Evolutionary conservation across 116 monocot genomes (phyloP), one percentile per base, ranked within the genome.

Genomic region (Papilionanthe hybrid): DNA sequence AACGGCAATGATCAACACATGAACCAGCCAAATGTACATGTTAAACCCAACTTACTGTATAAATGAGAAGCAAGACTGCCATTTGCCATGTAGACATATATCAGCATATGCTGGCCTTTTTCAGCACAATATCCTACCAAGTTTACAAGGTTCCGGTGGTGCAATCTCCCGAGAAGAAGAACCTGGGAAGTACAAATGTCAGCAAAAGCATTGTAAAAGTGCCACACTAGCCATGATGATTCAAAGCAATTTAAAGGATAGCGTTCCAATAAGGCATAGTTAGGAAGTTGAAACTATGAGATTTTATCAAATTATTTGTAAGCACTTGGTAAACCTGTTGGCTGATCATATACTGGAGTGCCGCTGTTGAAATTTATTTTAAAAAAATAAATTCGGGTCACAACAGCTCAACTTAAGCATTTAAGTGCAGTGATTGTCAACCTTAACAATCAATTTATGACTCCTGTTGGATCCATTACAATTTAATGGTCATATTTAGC

Each of bases 131-230:
- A 98, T 42, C 98, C 98, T 19, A 94, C 90, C 87, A 98, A 91
- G 85, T 98, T 98, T n/a, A 98, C 98, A 76, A 98, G 93, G 78
- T 98, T 98, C 72, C 93, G 82, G 58, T 98, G 98, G 84, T 98
- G 98, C 80, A 98, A 90, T 79, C 98, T 92, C 55, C 98, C 98
- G 77, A 98, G 88, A 86, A 98, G 98, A 72, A 91, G 73, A 71
- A 98, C 98, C 98, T 98, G 80, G 71, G 82, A 82, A 75, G 44
- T 75, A 49, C 1, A 75, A 75, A 25, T 75, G n/a, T 49, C 41
- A 73, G 18, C 72, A 9, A 50, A 50, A 50, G 50, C 15, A 69
- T 20, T 43, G 72, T 19, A 72, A 9, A 15, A 4, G 32, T 43
- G 2, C 50, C 23, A 75, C 5, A 72, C 44, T 5, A 20, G 17